Conservation (phyloP, 1,139 yeast species). For the Yamadazyma sp. region DNA sequence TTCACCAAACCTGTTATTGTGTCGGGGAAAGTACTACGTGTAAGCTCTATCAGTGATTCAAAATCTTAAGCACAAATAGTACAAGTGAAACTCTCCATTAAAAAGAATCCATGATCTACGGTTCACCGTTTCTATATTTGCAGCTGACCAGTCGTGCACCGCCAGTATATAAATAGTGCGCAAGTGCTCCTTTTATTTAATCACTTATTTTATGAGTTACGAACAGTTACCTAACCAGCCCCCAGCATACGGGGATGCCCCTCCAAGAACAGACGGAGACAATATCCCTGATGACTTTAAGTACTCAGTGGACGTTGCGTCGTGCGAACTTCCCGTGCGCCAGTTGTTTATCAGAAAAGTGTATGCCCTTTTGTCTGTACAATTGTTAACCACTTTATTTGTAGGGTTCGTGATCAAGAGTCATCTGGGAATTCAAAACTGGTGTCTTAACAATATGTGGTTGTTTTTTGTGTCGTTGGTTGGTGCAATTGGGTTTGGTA, state of each 20-base stretch:
- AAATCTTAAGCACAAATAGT: too few species aligned
- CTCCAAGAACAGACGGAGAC: conserved; percentile 36
- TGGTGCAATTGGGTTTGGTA: conserved; percentile 62
- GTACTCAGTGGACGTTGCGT: conserved; percentile 73
- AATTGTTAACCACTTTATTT: conserved; percentile 59
- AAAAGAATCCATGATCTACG: too few species aligned
- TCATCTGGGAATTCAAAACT: conserved; percentile 47
- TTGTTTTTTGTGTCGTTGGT: conserved; percentile 54
- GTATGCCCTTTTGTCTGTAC: conserved; percentile 67
- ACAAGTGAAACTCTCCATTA: too few species aligned
- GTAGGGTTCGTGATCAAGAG: conserved; percentile 57
- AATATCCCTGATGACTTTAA: conserved; percentile 78
- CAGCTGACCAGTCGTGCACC: neutral
- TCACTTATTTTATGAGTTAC: conserved; percentile 12
- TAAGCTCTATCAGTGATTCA: too few species aligned
- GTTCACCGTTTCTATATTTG: too few species aligned
- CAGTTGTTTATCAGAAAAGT: conserved; percentile 79
- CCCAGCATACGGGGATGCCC: conserved; percentile 25
- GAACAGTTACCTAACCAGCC: conserved; percentile 17
- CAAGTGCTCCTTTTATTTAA: neutral
- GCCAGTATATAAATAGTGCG: neutral
- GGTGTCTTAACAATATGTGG: conserved; percentile 66
- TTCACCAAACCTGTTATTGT: too few species aligned
- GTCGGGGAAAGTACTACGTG: too few species aligned
- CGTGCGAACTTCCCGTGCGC: conserved; percentile 74